Evolutionary conservation across 805 yeast species (phyloP), one percentile per base, ranked within the genome.

Genomic region (Starmerella stellata): DNA sequence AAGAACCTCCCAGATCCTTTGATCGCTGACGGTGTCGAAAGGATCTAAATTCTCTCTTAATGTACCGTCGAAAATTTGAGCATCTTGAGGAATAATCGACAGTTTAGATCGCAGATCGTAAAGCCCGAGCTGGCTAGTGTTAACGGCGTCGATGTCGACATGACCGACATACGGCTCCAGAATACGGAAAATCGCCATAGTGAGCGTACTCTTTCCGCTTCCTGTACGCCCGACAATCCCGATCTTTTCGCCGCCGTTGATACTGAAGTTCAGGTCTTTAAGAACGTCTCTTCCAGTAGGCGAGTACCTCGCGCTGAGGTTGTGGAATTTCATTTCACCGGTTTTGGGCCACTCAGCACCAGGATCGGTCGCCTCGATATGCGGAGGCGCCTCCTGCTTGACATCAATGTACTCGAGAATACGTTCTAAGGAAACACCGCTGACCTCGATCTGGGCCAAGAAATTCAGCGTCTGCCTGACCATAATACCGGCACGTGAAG

Each of bases 161-260:
- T 61, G 56, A 15, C 92, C 92, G 15, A 57, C 59, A 15, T 73
- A 72, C 1, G 78, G 69, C 58, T 85, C 95, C 50, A 85, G 75
- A 35, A 83, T 73, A 49, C 95, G 65, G 65, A 80, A 83, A 27
- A 83, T 58, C 0, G 94, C 85, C 54, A 81, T 61, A 0, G 93
- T 78, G 51, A 83, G 65, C 2, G 93, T 74, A 0, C 87, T 75
- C 56, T 83, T 83, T 44, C 96, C 96, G 3, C 95, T 95, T 45
- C 96, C 96, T 0, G 96, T 85, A 54, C 96, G 71, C 24, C 96
- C 96, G 38, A 87, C 95, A 56, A 85, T 82, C 45, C 96, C 96
- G 53, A 85, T 66, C 57, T 87, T 87, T 54, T 85, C 95, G 40
- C 68, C 62, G 2, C 82, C 71, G 30, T 71, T 65, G 48, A 85